Base-by-base conservation (phyloP, 1,284 basidiomycete species). In the Pseudozyma tsukubaensis region DNA sequence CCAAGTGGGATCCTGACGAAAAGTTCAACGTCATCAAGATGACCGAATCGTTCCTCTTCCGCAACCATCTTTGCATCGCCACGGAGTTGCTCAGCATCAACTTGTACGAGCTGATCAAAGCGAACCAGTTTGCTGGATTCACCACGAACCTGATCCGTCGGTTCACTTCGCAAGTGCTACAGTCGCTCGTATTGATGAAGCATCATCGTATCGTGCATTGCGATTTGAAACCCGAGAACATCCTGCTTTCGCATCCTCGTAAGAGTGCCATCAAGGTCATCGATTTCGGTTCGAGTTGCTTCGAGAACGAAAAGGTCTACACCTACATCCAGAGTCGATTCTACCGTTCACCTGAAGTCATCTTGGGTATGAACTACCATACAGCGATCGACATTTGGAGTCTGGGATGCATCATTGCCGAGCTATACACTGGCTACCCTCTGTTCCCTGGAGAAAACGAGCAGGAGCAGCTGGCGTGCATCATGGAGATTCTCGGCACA, bases 201-300 rank as follows among this genome's bases (percentile, higher is more conserved):
- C 93, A 96, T 75, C 95, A 98, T 86, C 91, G 93, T 51, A 94
- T 99, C 68, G 97, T 99, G n/a, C 97, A 99, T 85, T 99, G 97
- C 81, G 97, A 99, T 86, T 87, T 99, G 75, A 99, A 99, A 86
- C 97, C 97, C 16, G 97, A 99, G 93, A 99, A 99, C 81, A 94
- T 99, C 47, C 87, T 99, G 7, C 87, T 99, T 50, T 91, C 91
- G 58, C 96, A 99, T 85, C 97, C 97, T 14, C 91, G 92, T 12
- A 97, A 94, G 88, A 97, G 94, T 80, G 94, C 91, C 4, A 93
- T 99, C 86, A 98, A 97, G 86, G 94, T 98, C 67, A 99, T 99
- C 79, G 97, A 99, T 86, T 99, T 99, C 85, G 97, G 97, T 43
- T 96, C 94, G 81, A 97, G 94, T 83, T 99, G 97, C 85, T 92